These are phyloP conservation scores for Centaurea solstitialis DNA, from an alignment of 129 eudicot species.

Conservation along the genomic window DNA sequence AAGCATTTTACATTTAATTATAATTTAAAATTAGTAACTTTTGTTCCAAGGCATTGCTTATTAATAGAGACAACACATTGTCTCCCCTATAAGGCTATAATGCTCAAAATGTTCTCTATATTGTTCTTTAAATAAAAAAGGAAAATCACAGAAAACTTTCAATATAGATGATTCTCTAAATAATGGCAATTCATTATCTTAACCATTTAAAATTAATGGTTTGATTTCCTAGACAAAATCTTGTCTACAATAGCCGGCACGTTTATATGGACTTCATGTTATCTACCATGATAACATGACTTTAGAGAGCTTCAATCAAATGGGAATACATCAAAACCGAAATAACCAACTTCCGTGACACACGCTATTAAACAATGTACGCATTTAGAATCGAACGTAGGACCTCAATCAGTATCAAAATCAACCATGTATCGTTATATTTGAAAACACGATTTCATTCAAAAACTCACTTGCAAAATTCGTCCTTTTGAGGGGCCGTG, in stretches of 20 bases:
- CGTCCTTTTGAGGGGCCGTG: not conserved
- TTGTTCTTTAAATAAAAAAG: too few species aligned
- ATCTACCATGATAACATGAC: not conserved
- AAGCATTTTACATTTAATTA: too few species aligned
- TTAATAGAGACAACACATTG: too few species aligned
- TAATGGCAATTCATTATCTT: too few species aligned
- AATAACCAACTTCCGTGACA: not conserved
- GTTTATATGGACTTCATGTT: not conserved
- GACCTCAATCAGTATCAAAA: not conserved
- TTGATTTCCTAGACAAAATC: too few species aligned
- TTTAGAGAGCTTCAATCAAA: not conserved
- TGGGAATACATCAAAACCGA: not conserved
- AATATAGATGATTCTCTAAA: too few species aligned
- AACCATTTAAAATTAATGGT: too few species aligned
- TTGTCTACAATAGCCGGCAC: not conserved
- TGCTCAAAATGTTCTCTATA: too few species aligned
- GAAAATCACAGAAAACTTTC: too few species aligned
- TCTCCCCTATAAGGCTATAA: too few species aligned
- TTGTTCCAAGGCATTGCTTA: too few species aligned
- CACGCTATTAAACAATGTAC: not conserved
- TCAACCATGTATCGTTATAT: not conserved
- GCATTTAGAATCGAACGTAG: not conserved
- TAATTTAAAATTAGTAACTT: too few species aligned
- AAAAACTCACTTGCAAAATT: not conserved
- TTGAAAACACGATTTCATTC: not conserved